These are phyloP conservation scores for Penicillium freii DNA, from an alignment of 2,329 filamentous ascomycete species.

Conservation along the genomic window DNA sequence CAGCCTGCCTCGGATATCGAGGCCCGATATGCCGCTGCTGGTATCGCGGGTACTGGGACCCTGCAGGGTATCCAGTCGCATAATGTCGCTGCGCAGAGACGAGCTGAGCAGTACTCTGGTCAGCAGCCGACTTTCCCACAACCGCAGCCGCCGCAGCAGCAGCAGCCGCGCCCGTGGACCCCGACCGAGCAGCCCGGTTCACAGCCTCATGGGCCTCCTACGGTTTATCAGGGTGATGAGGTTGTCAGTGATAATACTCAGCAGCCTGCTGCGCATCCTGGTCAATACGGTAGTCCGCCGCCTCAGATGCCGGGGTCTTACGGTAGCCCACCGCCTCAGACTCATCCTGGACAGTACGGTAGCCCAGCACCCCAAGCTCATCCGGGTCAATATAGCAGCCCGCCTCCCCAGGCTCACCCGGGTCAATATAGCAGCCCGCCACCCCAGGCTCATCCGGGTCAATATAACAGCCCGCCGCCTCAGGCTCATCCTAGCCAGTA, in stretches of 20 bases:
- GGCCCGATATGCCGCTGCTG: constrained; percentile 84
- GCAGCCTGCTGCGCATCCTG: constrained; percentile 26
- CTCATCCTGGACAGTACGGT: constrained; percentile 13
- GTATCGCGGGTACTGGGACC: constrained; percentile 82
- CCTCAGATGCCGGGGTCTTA: constrained; percentile 25
- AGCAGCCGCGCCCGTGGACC: constrained; percentile 73
- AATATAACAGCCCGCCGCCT: constrained; percentile 35
- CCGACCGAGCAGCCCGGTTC: constrained; percentile 86
- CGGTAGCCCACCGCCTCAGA: constrained; percentile 20
- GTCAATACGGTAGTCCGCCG: constrained; percentile 36
- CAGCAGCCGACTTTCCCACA: constrained; percentile 42
- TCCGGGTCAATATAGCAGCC: constrained; percentile 5
- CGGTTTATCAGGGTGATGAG: constrained; percentile 82
- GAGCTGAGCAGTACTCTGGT: constrained; percentile 72
- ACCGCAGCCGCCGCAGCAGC: constrained; percentile 32
- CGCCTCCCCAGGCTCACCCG: constrained; percentile 25
- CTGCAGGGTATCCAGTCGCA: constrained; percentile 71
- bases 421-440: constrained; percentile 34
- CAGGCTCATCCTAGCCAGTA: constrained; percentile 2
- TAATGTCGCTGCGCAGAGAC: constrained; percentile 77
- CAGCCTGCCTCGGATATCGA: constrained; percentile 81
- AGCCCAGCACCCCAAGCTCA: constrained; percentile 17
- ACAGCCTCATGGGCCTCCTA: constrained; percentile 83
- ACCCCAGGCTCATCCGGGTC: constrained; percentile 27
- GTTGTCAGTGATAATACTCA: constrained; percentile 56